phyloP scores from a whole-genome alignment of 306 rosid species.

The Acacia acuminata region DNA sequence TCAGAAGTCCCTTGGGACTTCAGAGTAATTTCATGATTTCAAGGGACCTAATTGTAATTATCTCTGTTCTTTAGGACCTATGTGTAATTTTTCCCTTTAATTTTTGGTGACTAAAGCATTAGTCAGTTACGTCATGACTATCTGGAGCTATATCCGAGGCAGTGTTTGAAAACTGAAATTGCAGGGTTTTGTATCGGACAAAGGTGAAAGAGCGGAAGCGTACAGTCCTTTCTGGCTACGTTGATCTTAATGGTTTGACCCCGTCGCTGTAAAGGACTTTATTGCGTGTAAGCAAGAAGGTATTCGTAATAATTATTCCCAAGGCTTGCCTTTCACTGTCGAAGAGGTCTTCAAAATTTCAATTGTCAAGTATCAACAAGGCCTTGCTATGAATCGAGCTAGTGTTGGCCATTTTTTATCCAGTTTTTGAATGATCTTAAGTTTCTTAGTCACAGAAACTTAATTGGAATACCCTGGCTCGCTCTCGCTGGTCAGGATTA shows the following conservation, averaged over 20 bases:
- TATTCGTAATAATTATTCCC: not conserved
- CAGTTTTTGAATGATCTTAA: not conserved
- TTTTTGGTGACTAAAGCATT: not conserved
- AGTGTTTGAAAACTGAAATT: conserved; percentile 29
- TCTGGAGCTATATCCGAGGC: not conserved
- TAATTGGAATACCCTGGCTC: not conserved
- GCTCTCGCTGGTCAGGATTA: not conserved
- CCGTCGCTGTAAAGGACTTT: conserved; percentile 52
- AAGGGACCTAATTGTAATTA: too few relatives aligned
- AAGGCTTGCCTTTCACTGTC: not conserved
- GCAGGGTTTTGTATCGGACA: conserved; percentile 80
- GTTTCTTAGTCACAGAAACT: not conserved
- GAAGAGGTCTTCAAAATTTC: not conserved
- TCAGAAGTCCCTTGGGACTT: too few relatives aligned
- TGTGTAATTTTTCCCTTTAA: too few relatives aligned
- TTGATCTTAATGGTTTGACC: conserved; percentile 50
- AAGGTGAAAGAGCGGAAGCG: conserved; percentile 80
- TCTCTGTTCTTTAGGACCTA: too few relatives aligned
- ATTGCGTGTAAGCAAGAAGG: not conserved
- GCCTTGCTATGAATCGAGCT: not conserved
- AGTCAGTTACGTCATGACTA: not conserved
- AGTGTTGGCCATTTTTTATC: not conserved
- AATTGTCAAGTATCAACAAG: not conserved
- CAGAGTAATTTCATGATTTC: too few relatives aligned
- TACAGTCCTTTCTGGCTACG: conserved; percentile 74